phyloP scores from a whole-genome alignment of 2,329 filamentous ascomycete species.

The Fulvia fulva region DNA sequence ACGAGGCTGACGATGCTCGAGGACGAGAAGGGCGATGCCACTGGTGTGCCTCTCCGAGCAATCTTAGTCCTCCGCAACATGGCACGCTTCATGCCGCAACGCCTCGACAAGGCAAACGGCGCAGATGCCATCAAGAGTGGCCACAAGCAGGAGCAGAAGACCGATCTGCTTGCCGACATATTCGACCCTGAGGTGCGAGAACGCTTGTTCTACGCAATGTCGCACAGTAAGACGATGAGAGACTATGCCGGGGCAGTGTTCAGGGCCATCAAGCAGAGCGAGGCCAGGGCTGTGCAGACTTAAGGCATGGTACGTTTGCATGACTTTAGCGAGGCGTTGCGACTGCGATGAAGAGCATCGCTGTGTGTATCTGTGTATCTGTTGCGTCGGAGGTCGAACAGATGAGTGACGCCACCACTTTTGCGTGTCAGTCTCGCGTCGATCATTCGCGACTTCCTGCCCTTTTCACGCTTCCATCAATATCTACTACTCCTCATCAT shows the following conservation, averaged over 20 bases:
- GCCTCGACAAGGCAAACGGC: constrained; percentile 11
- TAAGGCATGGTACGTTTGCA: background rate
- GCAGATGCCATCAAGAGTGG: constrained; percentile 12
- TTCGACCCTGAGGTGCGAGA: constrained; percentile 24
- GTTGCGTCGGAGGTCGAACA: background rate
- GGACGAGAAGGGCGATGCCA: constrained; percentile 56
- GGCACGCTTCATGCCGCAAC: constrained; percentile 48
- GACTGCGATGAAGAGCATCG: constrained; percentile 7
- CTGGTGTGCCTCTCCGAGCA: constrained; percentile 73
- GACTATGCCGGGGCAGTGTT: constrained; percentile 25
- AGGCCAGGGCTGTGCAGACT: constrained; percentile 5
- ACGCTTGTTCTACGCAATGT: constrained; percentile 25
- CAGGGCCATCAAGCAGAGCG: constrained; percentile 18
- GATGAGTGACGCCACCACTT: background rate
- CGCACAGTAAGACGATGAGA: constrained; percentile 22
- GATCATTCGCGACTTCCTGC: background rate
- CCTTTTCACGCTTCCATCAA: background rate
- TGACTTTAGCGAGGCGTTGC: constrained; percentile 15
- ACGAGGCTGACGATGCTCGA: constrained; percentile 44
- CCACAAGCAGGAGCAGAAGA: constrained; percentile 18
- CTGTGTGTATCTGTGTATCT: constrained; percentile 6
- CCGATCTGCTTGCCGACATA: constrained; percentile 17
- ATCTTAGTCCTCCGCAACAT: constrained; percentile 76
- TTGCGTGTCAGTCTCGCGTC: background rate
- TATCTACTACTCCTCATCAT: background rate